Evolutionary conservation across 2,329 filamentous ascomycete species (phyloP), one percentile per base, ranked within the genome.

Genomic region (Hypoxylon sp.): DNA sequence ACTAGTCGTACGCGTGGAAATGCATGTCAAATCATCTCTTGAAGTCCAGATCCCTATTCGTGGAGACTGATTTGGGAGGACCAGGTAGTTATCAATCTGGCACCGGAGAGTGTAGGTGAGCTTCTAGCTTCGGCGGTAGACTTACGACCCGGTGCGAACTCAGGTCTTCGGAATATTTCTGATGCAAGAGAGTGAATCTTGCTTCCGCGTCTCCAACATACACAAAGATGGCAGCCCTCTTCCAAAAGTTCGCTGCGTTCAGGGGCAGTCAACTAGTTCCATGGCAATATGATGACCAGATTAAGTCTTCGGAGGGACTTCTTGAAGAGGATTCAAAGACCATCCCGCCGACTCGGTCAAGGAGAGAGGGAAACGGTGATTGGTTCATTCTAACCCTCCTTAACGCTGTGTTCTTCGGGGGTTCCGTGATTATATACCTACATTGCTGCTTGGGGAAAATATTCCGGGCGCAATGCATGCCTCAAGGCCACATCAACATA

Each of bases 401-500:
- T 8, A 63, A 63, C 32, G 5, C 22, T 7, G 6, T 64, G 4
- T 52, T 67, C 8, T 59, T 62, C 15, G 47, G 19, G 20, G 57
- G 28, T 20, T 39, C 54, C 10, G 24, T 64, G 4, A 11, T 44
- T 32, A 44, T 67, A 17, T 67, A 64, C n/a, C n/a, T n/a, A n/a
- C 32, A n/a, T 30, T 41, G 51, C 28, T 20, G 48, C 61, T 49
- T 64, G 57, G 64, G 11, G 26, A 15, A 67, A 62, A 47, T 55
- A 53, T 34, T 43, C 48, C 2, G 51, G 17, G 41, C 57, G 51
- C 19, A 62, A 67, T 20, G 48, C 22, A 13, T 64, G 64, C 10
- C 64, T 67, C 13, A 67, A 52, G 20, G 55, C 48, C 24, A 67
- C 54, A 2, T 64, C 61, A 17, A 59, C 51, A 15, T 67, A 67